Base-by-base conservation (phyloP, 2,329 filamentous ascomycete genomes). In the Setomelanomma holmii region DNA sequence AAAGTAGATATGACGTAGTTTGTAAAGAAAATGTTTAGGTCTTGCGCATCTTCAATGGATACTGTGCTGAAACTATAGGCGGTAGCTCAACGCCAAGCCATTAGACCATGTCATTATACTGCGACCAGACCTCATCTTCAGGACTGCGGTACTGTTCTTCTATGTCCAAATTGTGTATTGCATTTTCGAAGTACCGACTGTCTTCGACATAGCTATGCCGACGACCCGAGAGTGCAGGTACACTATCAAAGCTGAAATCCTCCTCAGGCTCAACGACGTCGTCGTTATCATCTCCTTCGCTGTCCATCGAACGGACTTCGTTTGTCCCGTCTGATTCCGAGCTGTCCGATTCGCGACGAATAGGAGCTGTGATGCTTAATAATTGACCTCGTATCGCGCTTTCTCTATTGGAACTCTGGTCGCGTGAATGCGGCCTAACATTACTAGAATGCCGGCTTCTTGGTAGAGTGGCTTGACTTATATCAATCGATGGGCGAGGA, bases 311-410 rank as follows among this genome's bases (percentile, higher is more conserved):
- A 17, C 5, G 12, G 20, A 14, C 5, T 3, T 6, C 27, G 20
- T 44, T 36, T n/a, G 22, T 22, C 14, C 22, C 10, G 16, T 38
- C 36, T 20, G 39, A 49, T 35, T 49, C 40, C 12, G 36, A 24
- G 22, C n/a, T 45, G 4, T 45, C 40, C 5, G 50, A 49, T 3
- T 38, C 24, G 16, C 24, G 21, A 17, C 51, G 42, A 10, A 42
- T n/a, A 34, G 53, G 57, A 19, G 54, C 58, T 20, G 47, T 57
- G 4, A 60, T 45, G 10, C 39, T 48, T n/a, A 55, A 52, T 17
- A 61, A 38, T 27, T 60, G 58, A 39, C 52, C 20, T 12, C 34
- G 17, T 22, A 49, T 42, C 6, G 40, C 11, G 5, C n/a, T 33
- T 3, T 50, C 46, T 5, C 17, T n/a, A 12, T 24, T 19, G 27